Base-by-base conservation (phyloP, 495 filamentous ascomycete species). In the Echria macrotheca region DNA sequence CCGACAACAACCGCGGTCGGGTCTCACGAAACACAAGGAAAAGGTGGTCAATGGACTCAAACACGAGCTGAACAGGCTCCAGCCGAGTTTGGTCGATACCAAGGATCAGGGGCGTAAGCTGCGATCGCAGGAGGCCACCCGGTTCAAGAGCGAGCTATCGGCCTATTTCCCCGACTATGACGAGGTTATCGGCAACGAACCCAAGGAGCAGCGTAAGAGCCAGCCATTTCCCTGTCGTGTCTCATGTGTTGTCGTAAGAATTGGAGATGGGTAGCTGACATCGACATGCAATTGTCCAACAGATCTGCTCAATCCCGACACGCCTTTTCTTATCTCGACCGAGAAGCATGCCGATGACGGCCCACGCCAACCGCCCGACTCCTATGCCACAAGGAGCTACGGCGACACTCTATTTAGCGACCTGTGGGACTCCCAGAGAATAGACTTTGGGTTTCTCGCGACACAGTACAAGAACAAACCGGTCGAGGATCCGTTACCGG, bases 131-230 rank as follows among this genome's bases (percentile, higher is more conserved):
- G 76, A 79, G 50, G 70, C 69, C 18, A 72, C 68, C 43, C 69
- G 87, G 49, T 82, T 87, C 61, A 91, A 90, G 74, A 94, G 88
- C 68, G 90, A 96, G 59, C 74, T 96, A 22, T 83, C 88, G 7
- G 74, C 80, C 24, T 96, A 93, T 65, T 94, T 96, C 57, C 81
- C 86, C 35, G 89, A 91, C 52, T 96, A 91, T 66, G 90, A 96
- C 62, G 85, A 93, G 55, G 77, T 95, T 46, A 84, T 96, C 61
- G 87, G 85, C 49, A 84, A 90, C 54, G 84, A 88, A 54, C 78
- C 80, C 5, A 81, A 85, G 48, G 83, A 89, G 61, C 70, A 81
- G 48, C 86, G 88, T 95, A 75, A 56, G 79, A 70, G 5, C 8
- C 57, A 17, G n/a, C n/a, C n/a, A 24, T 57, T 43, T 49, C 59